Evolutionary conservation across 768 basidiomycete species (phyloP).

Genomic region (Favolaschia claudopus): DNA sequence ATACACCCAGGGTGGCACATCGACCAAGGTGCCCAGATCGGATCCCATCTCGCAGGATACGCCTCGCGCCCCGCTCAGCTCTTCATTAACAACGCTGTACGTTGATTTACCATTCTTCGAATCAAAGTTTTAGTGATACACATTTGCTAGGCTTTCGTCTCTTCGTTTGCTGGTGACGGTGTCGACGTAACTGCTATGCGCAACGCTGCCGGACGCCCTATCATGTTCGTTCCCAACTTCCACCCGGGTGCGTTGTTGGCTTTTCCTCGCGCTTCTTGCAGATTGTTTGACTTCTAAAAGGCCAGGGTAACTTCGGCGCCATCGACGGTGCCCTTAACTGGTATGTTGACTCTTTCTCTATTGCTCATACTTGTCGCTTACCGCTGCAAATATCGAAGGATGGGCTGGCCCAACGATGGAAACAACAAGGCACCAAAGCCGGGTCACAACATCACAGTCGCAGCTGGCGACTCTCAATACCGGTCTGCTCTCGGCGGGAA

Average conservation of each 20-base stretch:
- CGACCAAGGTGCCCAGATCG: conserved; percentile 37
- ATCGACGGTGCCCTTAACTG: conserved; percentile 27
- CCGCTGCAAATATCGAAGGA: background rate
- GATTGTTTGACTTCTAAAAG: background rate
- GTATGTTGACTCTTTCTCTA: background rate
- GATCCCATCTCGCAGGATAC: conserved; percentile 44
- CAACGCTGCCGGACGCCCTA: conserved; percentile 7
- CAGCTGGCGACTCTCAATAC: conserved; percentile 17
- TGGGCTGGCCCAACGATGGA: conserved; percentile 26
- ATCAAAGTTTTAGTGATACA: no score
- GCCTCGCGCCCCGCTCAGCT: conserved; percentile 47
- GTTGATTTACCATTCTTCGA: background rate
- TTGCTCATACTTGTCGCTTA: background rate
- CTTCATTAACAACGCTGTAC: conserved; percentile 39
- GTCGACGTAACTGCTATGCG: conserved; percentile 22
- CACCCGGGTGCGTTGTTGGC: conserved; percentile 7
- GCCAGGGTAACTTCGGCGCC: conserved; percentile 17
- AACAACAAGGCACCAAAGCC: conserved; percentile 21
- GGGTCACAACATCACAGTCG: conserved; percentile 18
- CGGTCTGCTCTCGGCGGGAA: conserved; percentile 17
- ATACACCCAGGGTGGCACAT: conserved; percentile 16
- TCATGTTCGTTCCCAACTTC: conserved; percentile 27
- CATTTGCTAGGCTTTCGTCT: conserved; percentile 44
- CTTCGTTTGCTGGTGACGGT: conserved; percentile 54
- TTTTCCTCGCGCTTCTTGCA: background rate